phyloP scores from a whole-genome alignment of 441 rosid genomes.

The Populus tomentosa region DNA sequence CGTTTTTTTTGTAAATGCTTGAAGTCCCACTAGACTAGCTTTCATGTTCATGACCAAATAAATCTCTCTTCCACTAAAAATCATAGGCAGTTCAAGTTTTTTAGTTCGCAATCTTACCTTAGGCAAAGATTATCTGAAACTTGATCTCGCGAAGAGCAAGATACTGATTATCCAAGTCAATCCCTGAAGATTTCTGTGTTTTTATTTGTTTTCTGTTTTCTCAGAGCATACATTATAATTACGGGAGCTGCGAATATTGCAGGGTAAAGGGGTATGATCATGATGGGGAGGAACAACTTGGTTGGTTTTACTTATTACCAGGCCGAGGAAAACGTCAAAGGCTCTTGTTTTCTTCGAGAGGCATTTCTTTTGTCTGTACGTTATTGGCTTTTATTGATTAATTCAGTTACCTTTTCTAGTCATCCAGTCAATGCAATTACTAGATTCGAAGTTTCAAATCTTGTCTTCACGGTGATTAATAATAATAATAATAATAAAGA shows the following conservation, averaged over 20 bases:
- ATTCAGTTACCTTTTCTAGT: not conserved
- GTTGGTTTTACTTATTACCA: not conserved
- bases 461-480: not conserved
- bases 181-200: too few species aligned
- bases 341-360: not conserved
- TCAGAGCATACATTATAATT: too few species aligned
- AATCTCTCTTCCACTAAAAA: not conserved
- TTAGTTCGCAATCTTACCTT: not conserved
- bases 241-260: not conserved
- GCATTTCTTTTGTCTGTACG: not conserved
- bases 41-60: not conserved
- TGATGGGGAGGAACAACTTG: not conserved
- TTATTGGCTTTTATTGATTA: conserved; percentile 6
- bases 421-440: not conserved
- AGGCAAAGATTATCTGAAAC: not conserved
- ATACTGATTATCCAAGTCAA: not conserved
- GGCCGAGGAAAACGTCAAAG: conserved; percentile 1
- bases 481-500: too few species aligned
- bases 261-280: not conserved
- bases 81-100: not conserved
- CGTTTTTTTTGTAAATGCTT: not conserved
- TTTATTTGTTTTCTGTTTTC: too few species aligned
- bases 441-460: not conserved
- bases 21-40: not conserved
- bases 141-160: not conserved